A percentile compares a stretch with the other conserved stretches of the same genome.
These are phyloP conservation scores for Erythrobasidium hasegawianum DNA, from an alignment of 1,284 basidiomycete genomes.

Conservation along the genomic window DNA sequence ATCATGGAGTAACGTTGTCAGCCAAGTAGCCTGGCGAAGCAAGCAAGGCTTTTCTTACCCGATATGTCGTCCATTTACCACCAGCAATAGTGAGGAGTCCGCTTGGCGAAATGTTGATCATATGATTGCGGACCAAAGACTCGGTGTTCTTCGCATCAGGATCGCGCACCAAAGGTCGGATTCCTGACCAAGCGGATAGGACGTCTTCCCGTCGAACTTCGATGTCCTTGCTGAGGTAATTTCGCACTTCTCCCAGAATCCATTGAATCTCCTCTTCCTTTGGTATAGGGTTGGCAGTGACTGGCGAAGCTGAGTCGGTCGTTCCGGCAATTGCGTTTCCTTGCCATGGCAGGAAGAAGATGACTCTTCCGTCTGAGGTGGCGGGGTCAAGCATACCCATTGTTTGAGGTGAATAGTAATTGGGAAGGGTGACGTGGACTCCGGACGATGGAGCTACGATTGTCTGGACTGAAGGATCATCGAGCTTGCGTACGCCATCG, in stretches of 20 bases:
- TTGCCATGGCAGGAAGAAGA: slow-evolving; percentile 99
- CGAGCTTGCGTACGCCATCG: slow-evolving; percentile 80
- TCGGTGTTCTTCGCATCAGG: slow-evolving; percentile 76
- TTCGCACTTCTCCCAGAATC: slow-evolving; percentile 86
- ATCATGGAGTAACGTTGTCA: too few relatives aligned
- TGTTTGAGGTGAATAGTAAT: slow-evolving; percentile 90
- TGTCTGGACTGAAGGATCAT: slow-evolving; percentile 73
- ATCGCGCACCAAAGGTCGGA: slow-evolving; percentile 84
- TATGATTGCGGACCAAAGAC: slow-evolving; percentile 87
- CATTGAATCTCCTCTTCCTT: slow-evolving; percentile 93
- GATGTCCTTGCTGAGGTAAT: slow-evolving; percentile 87
- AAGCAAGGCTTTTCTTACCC: not conserved
- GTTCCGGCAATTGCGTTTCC: slow-evolving; percentile 97
- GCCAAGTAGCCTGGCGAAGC: too few relatives aligned
- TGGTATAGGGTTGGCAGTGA: slow-evolving; percentile 75
- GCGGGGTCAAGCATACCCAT: slow-evolving; percentile 95
- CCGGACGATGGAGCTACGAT: slow-evolving; percentile 92
- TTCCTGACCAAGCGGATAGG: slow-evolving; percentile 89
- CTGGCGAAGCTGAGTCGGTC: slow-evolving; percentile 77
- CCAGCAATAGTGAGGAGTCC: slow-evolving; percentile 92
- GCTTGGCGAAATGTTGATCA: slow-evolving; percentile 77
- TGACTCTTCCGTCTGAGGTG: slow-evolving; percentile 93
- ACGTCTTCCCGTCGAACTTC: slow-evolving; percentile 93
- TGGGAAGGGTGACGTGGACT: slow-evolving; percentile 92
- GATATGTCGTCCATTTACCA: slow-evolving; percentile 97